phyloP scores from a whole-genome alignment of 768 basidiomycete genomes.

The Vararia minispora region DNA sequence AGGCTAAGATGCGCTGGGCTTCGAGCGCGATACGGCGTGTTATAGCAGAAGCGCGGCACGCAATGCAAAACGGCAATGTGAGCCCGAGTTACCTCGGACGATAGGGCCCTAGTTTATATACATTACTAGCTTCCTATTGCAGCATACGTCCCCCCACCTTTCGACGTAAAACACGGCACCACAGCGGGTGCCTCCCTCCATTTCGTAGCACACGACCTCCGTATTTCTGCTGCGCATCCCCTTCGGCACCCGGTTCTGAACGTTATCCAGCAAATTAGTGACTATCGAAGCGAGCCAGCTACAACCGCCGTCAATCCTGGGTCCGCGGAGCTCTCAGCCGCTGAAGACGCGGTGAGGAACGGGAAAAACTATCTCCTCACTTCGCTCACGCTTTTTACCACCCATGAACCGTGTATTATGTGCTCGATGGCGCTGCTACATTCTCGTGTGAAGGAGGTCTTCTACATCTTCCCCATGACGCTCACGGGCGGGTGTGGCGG shows the following conservation, averaged over 20 bases:
- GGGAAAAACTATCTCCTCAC: slow-evolving; percentile 86
- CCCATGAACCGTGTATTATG: slow-evolving; percentile 97
- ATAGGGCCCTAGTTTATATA: not conserved
- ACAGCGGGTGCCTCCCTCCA: slow-evolving; percentile 17
- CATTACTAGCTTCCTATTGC: slow-evolving; percentile 60
- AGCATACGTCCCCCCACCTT: slow-evolving; percentile 53
- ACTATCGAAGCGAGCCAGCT: slow-evolving; percentile 25
- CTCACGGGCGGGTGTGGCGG: slow-evolving; percentile 85
- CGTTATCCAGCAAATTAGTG: slow-evolving; percentile 55
- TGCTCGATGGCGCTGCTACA: slow-evolving; percentile 95
- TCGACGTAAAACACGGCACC: slow-evolving; percentile 21
- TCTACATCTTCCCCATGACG: slow-evolving; percentile 62
- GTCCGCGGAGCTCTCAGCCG: not conserved
- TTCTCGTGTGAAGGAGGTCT: slow-evolving; percentile 83
- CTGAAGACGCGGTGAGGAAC: slow-evolving; percentile 24
- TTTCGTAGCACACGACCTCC: slow-evolving; percentile 60
- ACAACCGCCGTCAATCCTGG: slow-evolving; percentile 10
- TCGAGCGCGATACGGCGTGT: slow-evolving; percentile 49
- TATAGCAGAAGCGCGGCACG: slow-evolving; percentile 36
- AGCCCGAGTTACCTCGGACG: slow-evolving; percentile 11
- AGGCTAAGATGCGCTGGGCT: slow-evolving; percentile 64
- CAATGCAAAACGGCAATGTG: slow-evolving; percentile 49
- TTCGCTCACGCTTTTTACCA: slow-evolving; percentile 71
- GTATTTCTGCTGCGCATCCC: slow-evolving; percentile 57
- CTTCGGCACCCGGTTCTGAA: slow-evolving; percentile 82